phyloP scores from a whole-genome alignment of 129 eudicot genomes.

The Calendula officinalis region DNA sequence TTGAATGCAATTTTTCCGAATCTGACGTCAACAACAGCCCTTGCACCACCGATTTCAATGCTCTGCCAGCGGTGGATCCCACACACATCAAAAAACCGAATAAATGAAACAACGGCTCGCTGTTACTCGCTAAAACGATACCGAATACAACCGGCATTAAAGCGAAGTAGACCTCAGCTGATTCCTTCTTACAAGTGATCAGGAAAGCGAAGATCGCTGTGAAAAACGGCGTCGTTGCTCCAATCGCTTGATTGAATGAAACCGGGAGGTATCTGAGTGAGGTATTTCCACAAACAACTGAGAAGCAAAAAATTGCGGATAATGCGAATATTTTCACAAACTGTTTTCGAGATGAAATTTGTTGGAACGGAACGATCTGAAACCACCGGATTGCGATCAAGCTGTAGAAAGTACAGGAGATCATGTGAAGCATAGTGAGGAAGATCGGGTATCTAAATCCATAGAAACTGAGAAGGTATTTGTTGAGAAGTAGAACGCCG shows the following conservation, averaged over 20 bases:
- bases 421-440: constrained; percentile 80
- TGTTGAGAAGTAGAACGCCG: constrained; percentile 24
- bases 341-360: constrained; percentile 47
- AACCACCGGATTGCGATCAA: constrained; percentile 55
- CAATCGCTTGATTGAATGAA: constrained; percentile 71
- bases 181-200: constrained; percentile 63
- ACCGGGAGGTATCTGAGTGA: constrained; percentile 65
- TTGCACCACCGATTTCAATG: constrained; percentile 67
- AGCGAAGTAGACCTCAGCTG: constrained; percentile 53
- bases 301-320: constrained; percentile 56
- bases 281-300: constrained; percentile 73
- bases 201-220: constrained; percentile 37
- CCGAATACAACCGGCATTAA: constrained; percentile 66
- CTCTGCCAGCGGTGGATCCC: constrained; percentile 68
- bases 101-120: constrained; percentile 64
- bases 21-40: constrained; percentile 58
- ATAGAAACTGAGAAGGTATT: constrained; percentile 63
- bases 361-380: constrained; percentile 58
- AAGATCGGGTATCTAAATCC: constrained; percentile 75
- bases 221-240: constrained; percentile 59
- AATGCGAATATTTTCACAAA: constrained; percentile 57
- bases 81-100: constrained; percentile 58
- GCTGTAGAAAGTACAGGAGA: constrained; percentile 59
- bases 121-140: constrained; percentile 63
- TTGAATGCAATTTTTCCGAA: constrained; percentile 57